Conservation (phyloP, 805 yeast species). For the Torulaspora franciscae region DNA sequence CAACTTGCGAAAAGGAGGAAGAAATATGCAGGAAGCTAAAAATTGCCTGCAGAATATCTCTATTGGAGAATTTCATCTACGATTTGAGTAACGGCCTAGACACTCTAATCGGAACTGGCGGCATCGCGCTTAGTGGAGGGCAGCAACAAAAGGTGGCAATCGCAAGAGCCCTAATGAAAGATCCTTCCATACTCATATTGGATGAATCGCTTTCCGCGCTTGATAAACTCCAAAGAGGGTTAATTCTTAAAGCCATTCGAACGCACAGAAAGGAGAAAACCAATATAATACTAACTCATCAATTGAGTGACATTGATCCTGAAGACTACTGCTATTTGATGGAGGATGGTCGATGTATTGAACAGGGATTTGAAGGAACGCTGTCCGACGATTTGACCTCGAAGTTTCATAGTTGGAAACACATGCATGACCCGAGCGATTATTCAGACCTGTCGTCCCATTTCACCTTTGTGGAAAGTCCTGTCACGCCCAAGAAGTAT, state of each 20-base stretch:
- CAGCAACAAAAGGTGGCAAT: constrained; percentile 79
- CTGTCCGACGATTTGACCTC: constrained; percentile 23
- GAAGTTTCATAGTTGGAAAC: constrained; percentile 12
- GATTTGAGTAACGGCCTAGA: constrained; percentile 52
- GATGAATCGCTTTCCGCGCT: constrained; percentile 88
- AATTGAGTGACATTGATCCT: constrained; percentile 49
- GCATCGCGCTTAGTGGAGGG: constrained; percentile 74
- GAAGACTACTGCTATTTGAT: constrained; percentile 58
- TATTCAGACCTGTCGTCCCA: constrained; percentile 11
- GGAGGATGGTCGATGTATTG: constrained; percentile 52
- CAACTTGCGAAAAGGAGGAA: constrained; percentile 17
- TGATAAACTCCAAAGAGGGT: constrained; percentile 48
- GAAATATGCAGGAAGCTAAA: constrained; percentile 24
- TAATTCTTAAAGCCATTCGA: constrained; percentile 48
- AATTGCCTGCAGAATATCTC: constrained; percentile 50
- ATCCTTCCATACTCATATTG: constrained; percentile 69
- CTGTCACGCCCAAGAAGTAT: constrained; percentile 4
- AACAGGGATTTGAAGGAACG: constrained; percentile 39
- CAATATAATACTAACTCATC: constrained; percentile 80
- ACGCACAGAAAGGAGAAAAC: constrained; percentile 63
- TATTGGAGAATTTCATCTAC: constrained; percentile 46
- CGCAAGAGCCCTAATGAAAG: constrained; percentile 73
- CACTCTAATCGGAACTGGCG: constrained; percentile 45
- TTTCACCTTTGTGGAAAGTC: constrained; percentile 9
- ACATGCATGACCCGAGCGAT: constrained; percentile 5